phyloP scores from a whole-genome alignment of 345 rosid species.

The Arabidopsis arenosa region DNA sequence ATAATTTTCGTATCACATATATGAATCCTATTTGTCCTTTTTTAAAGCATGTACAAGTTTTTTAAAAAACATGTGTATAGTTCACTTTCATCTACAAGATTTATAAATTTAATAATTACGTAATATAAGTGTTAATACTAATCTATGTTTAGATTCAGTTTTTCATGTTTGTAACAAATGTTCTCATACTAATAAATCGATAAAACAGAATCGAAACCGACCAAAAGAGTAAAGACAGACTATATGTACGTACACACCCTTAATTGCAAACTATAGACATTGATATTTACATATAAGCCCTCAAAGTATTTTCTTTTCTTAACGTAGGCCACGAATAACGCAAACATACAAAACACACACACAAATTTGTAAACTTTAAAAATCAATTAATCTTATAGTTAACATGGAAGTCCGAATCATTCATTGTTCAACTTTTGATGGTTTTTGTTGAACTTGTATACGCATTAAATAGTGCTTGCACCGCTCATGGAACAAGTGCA shows the following conservation, averaged over 20 bases:
- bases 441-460: no score
- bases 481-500: no score
- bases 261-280: not conserved
- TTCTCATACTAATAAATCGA: not conserved
- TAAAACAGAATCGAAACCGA: not conserved
- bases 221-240: not conserved
- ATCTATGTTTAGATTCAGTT: not conserved
- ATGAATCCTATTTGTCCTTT: not conserved
- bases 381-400: no score
- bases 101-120: not conserved
- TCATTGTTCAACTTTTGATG: no score
- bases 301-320: not conserved
- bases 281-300: constrained; percentile 18
- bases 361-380: no score
- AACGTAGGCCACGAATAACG: not conserved
- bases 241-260: not conserved
- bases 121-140: no score
- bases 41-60: not conserved
- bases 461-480: no score
- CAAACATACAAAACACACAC: no score
- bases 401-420: no score
- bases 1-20: constrained; percentile 35
- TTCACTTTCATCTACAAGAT: not conserved
- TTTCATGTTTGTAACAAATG: not conserved
- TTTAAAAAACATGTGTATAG: not conserved